Base-by-base conservation (phyloP, 2,329 filamentous ascomycete species). In the Fusarium vanettenii region DNA sequence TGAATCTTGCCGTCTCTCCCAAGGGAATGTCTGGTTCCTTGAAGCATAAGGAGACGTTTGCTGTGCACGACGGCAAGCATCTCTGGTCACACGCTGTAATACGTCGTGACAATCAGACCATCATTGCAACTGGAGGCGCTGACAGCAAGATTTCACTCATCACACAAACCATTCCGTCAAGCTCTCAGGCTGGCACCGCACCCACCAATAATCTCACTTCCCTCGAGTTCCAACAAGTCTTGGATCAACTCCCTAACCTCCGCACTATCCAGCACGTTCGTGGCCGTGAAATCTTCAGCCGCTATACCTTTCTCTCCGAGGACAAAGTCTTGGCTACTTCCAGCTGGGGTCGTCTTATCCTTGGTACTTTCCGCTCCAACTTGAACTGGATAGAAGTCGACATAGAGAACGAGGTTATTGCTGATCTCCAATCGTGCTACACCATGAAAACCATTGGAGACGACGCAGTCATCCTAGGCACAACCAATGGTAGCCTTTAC, bases 31-130 rank as follows among this genome's bases (percentile, higher is more conserved):
- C 56, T 3, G 76, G 74, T 0, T 82, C 75, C 7, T 80, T 95
- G 50, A 82, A 82, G 14, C 88, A 93, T 60, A 79, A 87, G 2
- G 85, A 87, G 2, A 90, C 88, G 9, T 89, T 90, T 60, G 86
- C 89, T 4, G 89, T 91, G 69, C 95, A 98, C 80, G 88, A 86
- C 37, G 97, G 97, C 8, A 99, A 98, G 82, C 95, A 98, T 80
- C 91, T 98, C 8, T 98, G 96, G 95, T 92, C 95, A 0, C 87
- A 91, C 41, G 90, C 89, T 14, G 70, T 88, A 9, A 75, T 81
- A 3, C 66, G 66, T 31, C 69, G 74, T 69, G 76, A 79, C 2
- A 76, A 80, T 1, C 75, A 81, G 16, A 81, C 86, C 0, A 71
- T 87, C 2, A 81, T 95, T 22, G 91, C 90, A 5, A 95, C 94